These are phyloP conservation scores for Scalesia atractyloides DNA, from an alignment of 129 eudicot species.

Conservation along the genomic window DNA sequence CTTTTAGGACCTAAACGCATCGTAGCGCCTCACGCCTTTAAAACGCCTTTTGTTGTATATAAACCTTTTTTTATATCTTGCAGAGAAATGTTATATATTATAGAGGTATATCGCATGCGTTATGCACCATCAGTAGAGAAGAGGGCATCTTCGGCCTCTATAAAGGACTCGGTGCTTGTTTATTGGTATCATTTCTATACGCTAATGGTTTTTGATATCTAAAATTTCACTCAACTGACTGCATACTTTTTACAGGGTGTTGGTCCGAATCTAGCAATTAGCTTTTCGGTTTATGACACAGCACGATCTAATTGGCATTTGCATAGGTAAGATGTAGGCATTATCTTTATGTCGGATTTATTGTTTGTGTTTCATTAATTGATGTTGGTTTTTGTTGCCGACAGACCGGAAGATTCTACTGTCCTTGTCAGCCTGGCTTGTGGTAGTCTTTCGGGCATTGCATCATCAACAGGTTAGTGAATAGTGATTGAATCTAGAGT, in stretches of 20 bases:
- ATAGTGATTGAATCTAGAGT: too few species aligned
- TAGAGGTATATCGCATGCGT: slow-evolving; percentile 84
- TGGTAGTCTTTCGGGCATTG: slow-evolving; percentile 98
- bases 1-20: too few species aligned
- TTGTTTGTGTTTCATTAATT: neutral
- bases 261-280: slow-evolving; percentile 93
- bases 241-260: slow-evolving; percentile 26
- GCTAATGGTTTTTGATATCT: too few species aligned
- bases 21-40: too few species aligned
- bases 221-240: too few species aligned
- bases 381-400: slow-evolving; percentile 5
- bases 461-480: slow-evolving; percentile 91
- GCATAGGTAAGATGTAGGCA: slow-evolving; percentile 51
- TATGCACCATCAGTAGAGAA: slow-evolving; percentile 77
- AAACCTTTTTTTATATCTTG: slow-evolving; percentile 7
- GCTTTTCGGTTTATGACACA: slow-evolving; percentile 92
- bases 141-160: slow-evolving; percentile 82
- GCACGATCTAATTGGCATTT: slow-evolving; percentile 68
- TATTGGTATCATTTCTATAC: slow-evolving; percentile 52
- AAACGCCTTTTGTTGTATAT: too few species aligned
- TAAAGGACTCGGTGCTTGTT: slow-evolving; percentile 95
- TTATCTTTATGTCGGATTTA: neutral
- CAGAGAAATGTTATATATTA: slow-evolving; percentile 85
- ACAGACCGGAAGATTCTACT: slow-evolving; percentile 84
- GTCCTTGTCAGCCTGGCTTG: slow-evolving; percentile 84